These are phyloP conservation scores for Penicillium sp. DNA, from an alignment of 2,329 filamentous ascomycete species.

Conservation along the genomic window DNA sequence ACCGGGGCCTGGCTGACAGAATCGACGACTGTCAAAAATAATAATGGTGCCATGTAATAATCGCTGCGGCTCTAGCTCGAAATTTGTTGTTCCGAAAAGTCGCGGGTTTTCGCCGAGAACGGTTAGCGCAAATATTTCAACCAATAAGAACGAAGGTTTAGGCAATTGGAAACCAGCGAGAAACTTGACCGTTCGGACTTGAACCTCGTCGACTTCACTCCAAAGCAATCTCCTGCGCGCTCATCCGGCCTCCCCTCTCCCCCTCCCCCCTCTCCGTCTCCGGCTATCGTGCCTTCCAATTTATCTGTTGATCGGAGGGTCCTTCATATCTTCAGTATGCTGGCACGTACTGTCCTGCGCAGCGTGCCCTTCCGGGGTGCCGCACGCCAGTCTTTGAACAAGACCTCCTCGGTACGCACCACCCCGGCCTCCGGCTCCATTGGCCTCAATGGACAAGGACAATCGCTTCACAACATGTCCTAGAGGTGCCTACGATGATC, in stretches of 20 bases:
- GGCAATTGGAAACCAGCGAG: constrained; percentile 41
- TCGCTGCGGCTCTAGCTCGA: constrained; percentile 13
- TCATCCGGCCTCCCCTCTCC: constrained; percentile 29
- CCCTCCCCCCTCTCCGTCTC: constrained; percentile 35
- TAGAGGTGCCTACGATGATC: constrained; percentile 38
- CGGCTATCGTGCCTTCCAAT: constrained; percentile 39
- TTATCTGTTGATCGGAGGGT: constrained; percentile 43
- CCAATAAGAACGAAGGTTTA: constrained; percentile 47
- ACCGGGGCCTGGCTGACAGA: background rate
- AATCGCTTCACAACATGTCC: constrained; percentile 31
- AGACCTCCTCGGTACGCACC: constrained; percentile 75
- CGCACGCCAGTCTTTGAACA: constrained; percentile 73
- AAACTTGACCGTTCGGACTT: constrained; percentile 41
- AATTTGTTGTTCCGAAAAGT: constrained; percentile 39
- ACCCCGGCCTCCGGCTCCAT: constrained; percentile 41
- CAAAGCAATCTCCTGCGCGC: constrained; percentile 39
- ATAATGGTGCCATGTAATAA: background rate
- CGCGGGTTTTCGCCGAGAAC: constrained; percentile 44
- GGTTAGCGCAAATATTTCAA: constrained; percentile 29
- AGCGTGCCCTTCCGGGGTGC: constrained; percentile 83
- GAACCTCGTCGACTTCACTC: constrained; percentile 43
- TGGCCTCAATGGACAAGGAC: constrained; percentile 33
- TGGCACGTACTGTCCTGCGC: constrained; percentile 90
- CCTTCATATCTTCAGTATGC: constrained; percentile 68
- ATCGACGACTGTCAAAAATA: background rate